A percentile compares a stretch with the other conserved stretches of the same genome.
Conservation (phyloP, 2,329 filamentous ascomycete species). For the Thelonectria blattea region DNA sequence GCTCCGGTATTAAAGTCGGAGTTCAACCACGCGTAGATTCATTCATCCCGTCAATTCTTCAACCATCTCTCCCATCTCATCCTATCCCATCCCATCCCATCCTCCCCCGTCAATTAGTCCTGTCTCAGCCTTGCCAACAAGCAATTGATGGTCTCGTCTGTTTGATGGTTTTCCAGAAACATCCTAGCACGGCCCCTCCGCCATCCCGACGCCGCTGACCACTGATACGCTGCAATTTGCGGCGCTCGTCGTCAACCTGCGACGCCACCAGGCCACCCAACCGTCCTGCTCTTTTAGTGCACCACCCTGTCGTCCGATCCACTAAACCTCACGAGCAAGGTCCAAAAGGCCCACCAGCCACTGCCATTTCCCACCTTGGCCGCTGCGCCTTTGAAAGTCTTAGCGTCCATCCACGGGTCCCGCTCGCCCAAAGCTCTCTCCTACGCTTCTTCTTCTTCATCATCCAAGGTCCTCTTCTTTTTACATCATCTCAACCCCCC, state of each 20-base stretch:
- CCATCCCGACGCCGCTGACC: slow-evolving; percentile 16
- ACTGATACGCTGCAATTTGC: slow-evolving; percentile 5
- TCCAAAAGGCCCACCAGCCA: slow-evolving; percentile 19
- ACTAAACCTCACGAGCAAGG: background rate
- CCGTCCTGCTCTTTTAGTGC: slow-evolving; percentile 6
- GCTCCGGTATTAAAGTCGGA: slow-evolving; percentile 9
- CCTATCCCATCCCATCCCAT: background rate
- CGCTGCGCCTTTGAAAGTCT: slow-evolving; percentile 16
- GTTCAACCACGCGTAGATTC: background rate
- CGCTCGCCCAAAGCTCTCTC: slow-evolving; percentile 18
- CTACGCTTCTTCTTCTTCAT: slow-evolving; percentile 20
- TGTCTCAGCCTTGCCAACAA: slow-evolving; percentile 21
- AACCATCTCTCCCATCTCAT: background rate
- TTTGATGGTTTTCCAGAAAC: slow-evolving; percentile 13
- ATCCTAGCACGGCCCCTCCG: slow-evolving; percentile 16
- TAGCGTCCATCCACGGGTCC: slow-evolving; percentile 6
- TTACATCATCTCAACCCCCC: slow-evolving; percentile 29
- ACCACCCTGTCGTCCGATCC: slow-evolving; percentile 14
- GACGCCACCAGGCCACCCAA: slow-evolving; percentile 2
- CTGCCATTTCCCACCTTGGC: slow-evolving; percentile 6
- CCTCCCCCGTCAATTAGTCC: background rate
- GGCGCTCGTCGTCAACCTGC: slow-evolving; percentile 3
- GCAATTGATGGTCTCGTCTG: slow-evolving; percentile 1
- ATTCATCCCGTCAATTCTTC: too few species aligned
- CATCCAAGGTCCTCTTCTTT: slow-evolving; percentile 27